A percentile compares a stretch with the other conserved stretches of the same genome.
Conservation (phyloP, 768 basidiomycete genomes). For the Phaffia australis region DNA sequence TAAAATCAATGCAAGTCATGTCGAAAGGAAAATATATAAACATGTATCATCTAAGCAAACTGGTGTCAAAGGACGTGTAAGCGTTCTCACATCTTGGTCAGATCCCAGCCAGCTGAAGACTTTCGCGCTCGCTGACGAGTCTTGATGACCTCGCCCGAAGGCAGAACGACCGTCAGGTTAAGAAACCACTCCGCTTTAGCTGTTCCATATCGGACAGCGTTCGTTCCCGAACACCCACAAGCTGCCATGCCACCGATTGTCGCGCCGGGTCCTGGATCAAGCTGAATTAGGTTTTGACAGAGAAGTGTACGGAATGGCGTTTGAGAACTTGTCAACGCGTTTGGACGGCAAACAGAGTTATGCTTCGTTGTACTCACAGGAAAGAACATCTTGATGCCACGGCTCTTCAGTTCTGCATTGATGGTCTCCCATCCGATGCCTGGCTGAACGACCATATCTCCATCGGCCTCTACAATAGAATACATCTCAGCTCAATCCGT, state of each 20-base stretch:
- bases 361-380: constrained; percentile 54
- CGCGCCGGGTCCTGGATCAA: constrained; percentile 58
- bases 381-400: constrained; percentile 74
- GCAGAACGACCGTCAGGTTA: constrained; percentile 79
- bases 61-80: too few relatives aligned
- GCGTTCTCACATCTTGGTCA: constrained; percentile 17
- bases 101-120: constrained; percentile 23
- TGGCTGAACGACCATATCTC: constrained; percentile 50
- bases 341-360: not conserved
- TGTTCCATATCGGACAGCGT: constrained; percentile 58
- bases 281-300: too few relatives aligned
- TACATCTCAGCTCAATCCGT: not conserved
- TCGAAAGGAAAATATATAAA: constrained; percentile 52
- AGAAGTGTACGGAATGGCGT: constrained; percentile 42
- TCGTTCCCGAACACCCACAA: constrained; percentile 58
- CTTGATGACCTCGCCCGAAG: constrained; percentile 80
- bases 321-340: not conserved
- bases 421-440: constrained; percentile 71
- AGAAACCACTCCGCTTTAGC: constrained; percentile 81
- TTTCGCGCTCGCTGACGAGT: constrained; percentile 47
- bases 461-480: constrained; percentile 8
- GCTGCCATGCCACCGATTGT: constrained; percentile 39
- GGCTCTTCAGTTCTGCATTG: constrained; percentile 55
- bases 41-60: not conserved
- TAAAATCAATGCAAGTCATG: constrained; percentile 71